Conservation (phyloP, 2,329 filamentous ascomycete species). For the Penicillium sp. region DNA sequence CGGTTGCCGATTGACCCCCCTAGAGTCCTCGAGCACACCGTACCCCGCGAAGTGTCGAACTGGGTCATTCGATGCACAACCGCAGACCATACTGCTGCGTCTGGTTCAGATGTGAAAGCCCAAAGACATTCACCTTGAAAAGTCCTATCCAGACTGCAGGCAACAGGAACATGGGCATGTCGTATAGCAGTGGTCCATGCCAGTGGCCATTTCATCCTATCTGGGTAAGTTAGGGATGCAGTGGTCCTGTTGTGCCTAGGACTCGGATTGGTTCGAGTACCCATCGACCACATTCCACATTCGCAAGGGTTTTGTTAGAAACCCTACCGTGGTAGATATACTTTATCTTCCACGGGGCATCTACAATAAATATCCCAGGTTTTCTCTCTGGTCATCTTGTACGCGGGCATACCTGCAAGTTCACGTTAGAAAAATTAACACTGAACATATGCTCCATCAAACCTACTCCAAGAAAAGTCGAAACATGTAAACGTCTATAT, state of each 20-base stretch:
- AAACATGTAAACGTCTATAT: constrained; percentile 58
- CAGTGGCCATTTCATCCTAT: background rate
- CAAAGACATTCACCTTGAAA: too few species aligned
- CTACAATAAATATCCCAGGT: background rate
- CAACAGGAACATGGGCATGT: background rate
- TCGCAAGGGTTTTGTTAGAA: background rate
- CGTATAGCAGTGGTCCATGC: background rate
- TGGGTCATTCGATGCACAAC: background rate
- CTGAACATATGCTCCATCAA: background rate
- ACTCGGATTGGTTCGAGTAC: background rate
- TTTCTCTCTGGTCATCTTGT: constrained; percentile 12
- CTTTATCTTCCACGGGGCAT: background rate
- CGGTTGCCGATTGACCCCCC: background rate
- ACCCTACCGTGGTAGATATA: background rate
- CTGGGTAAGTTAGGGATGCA: background rate
- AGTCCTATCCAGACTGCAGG: background rate
- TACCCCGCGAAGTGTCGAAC: background rate
- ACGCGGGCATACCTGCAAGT: constrained; percentile 13
- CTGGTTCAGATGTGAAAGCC: too few species aligned
- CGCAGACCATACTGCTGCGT: background rate
- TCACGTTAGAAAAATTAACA: background rate
- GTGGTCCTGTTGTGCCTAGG: background rate
- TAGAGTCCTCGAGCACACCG: background rate
- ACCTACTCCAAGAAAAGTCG: constrained; percentile 54
- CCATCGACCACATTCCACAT: too few species aligned